Evolutionary conservation across 352 stramenopile species (phyloP), one percentile per base, ranked within the genome.

Genomic region (Globisporangium lucens): DNA sequence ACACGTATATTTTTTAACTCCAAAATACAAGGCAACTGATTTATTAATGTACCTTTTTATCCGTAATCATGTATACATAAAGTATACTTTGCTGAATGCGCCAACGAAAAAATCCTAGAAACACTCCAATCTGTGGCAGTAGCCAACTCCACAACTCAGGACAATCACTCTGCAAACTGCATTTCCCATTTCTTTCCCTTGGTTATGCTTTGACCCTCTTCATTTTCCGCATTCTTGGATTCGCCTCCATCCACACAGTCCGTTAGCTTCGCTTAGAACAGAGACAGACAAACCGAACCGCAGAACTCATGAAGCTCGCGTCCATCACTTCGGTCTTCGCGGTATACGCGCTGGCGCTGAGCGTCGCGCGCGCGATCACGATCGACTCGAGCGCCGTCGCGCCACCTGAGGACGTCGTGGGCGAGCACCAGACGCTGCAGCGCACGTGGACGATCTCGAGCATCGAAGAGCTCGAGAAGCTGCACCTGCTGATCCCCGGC

Each of bases 401-500:
- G 1, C 65, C 69, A 7, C 66, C 67, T 12, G 66, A 73, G 24
- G 68, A 75, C 46, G 74, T 75, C 30, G 57, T 73, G 55, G 76
- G 69, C 55, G 68, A 80, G 59, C 78, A 86, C 60, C 69, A 83
- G 69, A 22, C 74, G 24, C 57, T 86, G 61, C 67, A 79, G 60
- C 71, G 74, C 58, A 67, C 70, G 15, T 86, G 76, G 75, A 81
- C 72, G 47, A 53, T 85, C 63, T 76, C 77, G 49, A 85, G 75
- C 62, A 67, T 62, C 43, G 71, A 75, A 30, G 71, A 80, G 64
- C 67, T 85, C 29, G 63, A 83, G 68, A 71, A 78, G 60, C 68
- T 89, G 41, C 80, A 85, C 61, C 53, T 89, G 49, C 71, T 76
- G 27, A 57, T 89, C 15, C 81, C 81, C 35, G 79, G 79, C 27